Evolutionary conservation across 1,139 yeast species (phyloP).

Genomic region (Hyphopichia pseudoburtonii): DNA sequence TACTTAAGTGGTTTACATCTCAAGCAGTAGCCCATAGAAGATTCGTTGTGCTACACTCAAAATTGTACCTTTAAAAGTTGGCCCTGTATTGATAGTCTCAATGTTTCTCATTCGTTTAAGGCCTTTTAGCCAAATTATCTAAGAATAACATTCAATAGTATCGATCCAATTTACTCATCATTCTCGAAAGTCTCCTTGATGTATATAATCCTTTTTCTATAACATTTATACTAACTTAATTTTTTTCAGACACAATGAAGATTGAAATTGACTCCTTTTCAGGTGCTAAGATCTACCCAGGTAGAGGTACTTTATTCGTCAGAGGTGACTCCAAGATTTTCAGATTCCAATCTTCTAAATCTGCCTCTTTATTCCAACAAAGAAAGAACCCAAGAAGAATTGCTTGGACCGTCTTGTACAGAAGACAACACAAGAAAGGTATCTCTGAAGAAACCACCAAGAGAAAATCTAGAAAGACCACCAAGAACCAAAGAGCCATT

Average conservation of each 20-base stretch:
- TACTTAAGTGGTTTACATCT: no score
- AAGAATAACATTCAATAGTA: no score
- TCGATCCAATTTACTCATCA: no score
- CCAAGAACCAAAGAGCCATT: conserved; percentile 98
- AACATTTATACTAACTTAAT: conserved; percentile 19
- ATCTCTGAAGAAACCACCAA: conserved; percentile 96
- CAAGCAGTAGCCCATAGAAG: no score
- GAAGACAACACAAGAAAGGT: conserved; percentile 99
- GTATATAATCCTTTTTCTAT: no score
- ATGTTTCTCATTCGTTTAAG: no score
- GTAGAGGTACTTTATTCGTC: conserved; percentile 98
- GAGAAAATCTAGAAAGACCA: conserved; percentile 97
- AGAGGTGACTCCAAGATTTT: conserved; percentile 99
- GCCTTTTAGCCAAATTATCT: no score
- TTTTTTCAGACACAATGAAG: conserved; percentile 64
- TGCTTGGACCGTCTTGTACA: conserved; percentile 98
- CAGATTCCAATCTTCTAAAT: conserved; percentile 99
- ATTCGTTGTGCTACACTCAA: no score
- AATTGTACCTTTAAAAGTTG: no score
- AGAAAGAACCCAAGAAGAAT: conserved; percentile 99
- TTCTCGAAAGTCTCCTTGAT: no score
- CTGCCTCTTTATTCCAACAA: conserved; percentile 98
- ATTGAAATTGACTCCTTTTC: conserved; percentile 99
- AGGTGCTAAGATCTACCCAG: conserved; percentile 99
- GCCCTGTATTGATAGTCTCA: no score